phyloP scores from a whole-genome alignment of 148 eudicot species.

The Vaccinium myrtillus region DNA sequence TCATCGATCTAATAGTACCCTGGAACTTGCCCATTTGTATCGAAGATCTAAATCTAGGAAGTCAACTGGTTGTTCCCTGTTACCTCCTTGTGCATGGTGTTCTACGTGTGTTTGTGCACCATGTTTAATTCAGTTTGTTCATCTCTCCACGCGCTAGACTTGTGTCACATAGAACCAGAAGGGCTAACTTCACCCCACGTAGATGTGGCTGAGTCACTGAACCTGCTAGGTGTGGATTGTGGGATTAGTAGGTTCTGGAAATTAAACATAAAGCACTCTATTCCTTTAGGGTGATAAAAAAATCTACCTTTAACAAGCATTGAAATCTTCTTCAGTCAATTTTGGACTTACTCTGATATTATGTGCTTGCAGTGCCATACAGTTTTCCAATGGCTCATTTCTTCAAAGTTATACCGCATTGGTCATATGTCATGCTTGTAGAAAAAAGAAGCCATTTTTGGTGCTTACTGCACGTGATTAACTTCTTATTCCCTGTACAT shows the following conservation, averaged over 20 bases:
- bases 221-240: neutral
- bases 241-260: neutral
- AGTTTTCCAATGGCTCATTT: neutral
- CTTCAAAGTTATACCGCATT: neutral
- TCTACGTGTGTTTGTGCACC: neutral
- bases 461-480: neutral
- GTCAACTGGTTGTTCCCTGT: neutral
- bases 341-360: neutral
- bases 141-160: neutral
- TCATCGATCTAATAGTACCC: neutral
- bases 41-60: neutral
- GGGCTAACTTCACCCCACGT: too few relatives aligned
- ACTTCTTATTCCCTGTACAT: slow-evolving; percentile 11
- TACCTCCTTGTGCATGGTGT: neutral
- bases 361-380: neutral
- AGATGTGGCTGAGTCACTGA: neutral
- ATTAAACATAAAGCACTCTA: neutral
- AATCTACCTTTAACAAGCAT: neutral
- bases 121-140: neutral
- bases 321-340: neutral
- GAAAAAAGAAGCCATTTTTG: neutral
- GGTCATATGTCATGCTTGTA: neutral
- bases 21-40: neutral
- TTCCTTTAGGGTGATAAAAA: neutral
- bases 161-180: neutral